phyloP scores from a whole-genome alignment of 352 stramenopile genomes.

The Pythium pyrilobum region DNA sequence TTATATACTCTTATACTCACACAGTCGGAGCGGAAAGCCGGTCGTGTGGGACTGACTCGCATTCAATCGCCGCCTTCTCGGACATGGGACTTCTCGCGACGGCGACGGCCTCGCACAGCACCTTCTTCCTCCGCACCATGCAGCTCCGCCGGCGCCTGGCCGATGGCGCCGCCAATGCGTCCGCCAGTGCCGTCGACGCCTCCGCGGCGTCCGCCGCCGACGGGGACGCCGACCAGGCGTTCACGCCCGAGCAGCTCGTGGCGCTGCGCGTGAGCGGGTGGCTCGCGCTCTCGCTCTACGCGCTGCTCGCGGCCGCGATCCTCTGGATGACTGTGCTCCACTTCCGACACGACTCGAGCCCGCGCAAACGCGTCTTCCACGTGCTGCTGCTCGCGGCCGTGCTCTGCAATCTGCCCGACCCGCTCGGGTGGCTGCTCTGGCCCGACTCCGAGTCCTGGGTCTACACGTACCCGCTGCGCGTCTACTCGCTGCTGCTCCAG shows the following conservation, averaged over 20 bases:
- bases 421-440: slow-evolving; percentile 51
- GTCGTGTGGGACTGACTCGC: too few species aligned
- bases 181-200: neutral
- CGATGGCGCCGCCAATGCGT: neutral
- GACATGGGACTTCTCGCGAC: too few species aligned
- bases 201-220: neutral
- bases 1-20: too few species aligned
- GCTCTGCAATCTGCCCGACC: slow-evolving; percentile 58
- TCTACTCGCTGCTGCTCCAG: slow-evolving; percentile 67
- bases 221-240: neutral
- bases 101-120: too few species aligned
- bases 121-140: neutral
- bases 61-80: too few species aligned
- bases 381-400: slow-evolving; percentile 57
- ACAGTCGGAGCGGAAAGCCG: too few species aligned
- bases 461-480: slow-evolving; percentile 51
- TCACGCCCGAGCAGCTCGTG: slow-evolving; percentile 33
- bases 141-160: slow-evolving; percentile 17
- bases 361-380: slow-evolving; percentile 70
- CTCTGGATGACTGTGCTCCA: slow-evolving; percentile 62
- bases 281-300: slow-evolving; percentile 59
- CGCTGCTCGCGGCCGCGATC: slow-evolving; percentile 46
- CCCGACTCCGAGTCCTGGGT: slow-evolving; percentile 62
- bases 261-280: slow-evolving; percentile 51
- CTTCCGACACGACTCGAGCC: slow-evolving; percentile 42